phyloP scores from a whole-genome alignment of 73 alveolate genomes.

The Symbiodinium natans region DNA sequence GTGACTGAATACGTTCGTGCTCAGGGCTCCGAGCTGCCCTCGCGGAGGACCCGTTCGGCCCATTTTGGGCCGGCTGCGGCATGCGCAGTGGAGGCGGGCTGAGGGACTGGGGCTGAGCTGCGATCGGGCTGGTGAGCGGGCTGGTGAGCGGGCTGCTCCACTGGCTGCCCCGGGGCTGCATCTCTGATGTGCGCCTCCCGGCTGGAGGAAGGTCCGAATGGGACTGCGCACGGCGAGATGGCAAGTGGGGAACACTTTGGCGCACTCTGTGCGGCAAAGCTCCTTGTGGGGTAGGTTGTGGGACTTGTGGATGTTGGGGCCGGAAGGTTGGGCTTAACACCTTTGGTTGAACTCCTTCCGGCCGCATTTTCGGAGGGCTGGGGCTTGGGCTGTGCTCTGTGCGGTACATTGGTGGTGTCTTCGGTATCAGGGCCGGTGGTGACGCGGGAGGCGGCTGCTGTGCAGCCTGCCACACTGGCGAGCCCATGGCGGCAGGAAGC shows the following conservation, averaged over 20 bases:
- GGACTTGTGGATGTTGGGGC: neutral
- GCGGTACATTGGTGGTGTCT: neutral
- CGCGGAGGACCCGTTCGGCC: too few species aligned
- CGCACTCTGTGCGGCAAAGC: neutral
- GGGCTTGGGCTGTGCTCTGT: neutral
- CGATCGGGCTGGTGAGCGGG: neutral
- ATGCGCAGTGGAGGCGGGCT: neutral
- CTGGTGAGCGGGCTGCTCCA: neutral
- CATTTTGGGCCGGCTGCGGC: neutral
- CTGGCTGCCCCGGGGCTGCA: neutral
- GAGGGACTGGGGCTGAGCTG: neutral
- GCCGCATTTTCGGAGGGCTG: neutral
- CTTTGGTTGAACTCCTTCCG: constrained; percentile 2
- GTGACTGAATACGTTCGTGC: too few species aligned
- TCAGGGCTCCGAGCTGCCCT: too few species aligned
- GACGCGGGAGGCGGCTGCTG: neutral
- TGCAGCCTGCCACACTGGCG: neutral
- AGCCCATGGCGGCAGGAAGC: constrained; percentile 5
- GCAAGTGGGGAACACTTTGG: neutral
- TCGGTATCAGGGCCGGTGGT: neutral
- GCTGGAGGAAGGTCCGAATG: neutral
- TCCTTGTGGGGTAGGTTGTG: neutral
- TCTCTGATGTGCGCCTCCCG: neutral
- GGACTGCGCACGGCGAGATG: neutral
- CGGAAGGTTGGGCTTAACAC: neutral